These are phyloP conservation scores for Pestalotiopsis sp. DNA, from an alignment of 2,329 filamentous ascomycete genomes.

Conservation along the genomic window DNA sequence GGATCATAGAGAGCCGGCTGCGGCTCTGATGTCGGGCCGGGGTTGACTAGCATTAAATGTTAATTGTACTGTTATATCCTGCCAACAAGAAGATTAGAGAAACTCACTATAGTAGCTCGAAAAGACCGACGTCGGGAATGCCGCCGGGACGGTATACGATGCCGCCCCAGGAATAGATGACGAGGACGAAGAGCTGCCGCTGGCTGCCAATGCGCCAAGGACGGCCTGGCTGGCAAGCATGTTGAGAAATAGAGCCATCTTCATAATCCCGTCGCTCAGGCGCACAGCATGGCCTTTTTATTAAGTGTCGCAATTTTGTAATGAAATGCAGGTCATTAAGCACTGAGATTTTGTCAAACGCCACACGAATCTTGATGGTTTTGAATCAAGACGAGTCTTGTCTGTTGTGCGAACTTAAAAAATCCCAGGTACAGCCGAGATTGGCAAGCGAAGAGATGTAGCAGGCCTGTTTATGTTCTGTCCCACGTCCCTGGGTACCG, in stretches of 20 bases:
- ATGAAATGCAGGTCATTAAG: background rate
- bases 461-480: background rate
- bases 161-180: conserved; percentile 32
- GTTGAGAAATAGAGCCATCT: background rate
- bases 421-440: background rate
- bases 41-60: conserved; percentile 22
- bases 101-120: conserved; percentile 48
- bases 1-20: conserved; percentile 52
- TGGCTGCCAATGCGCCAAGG: conserved; percentile 7
- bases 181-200: background rate
- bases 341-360: background rate
- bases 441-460: background rate
- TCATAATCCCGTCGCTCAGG: background rate
- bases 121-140: conserved; percentile 53
- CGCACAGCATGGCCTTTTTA: background rate
- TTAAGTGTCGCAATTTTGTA: background rate
- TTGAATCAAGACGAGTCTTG: background rate
- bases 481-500: background rate
- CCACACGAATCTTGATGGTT: background rate
- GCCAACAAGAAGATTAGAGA: background rate
- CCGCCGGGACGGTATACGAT: conserved; percentile 44
- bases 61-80: background rate
- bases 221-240: conserved; percentile 3
- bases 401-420: background rate
- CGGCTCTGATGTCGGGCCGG: conserved; percentile 33